A percentile compares a stretch with the other conserved stretches of the same genome.
These are phyloP conservation scores for Zhuliangozyma blackwelliae DNA, from an alignment of 1,139 yeast species.

Conservation along the genomic window DNA sequence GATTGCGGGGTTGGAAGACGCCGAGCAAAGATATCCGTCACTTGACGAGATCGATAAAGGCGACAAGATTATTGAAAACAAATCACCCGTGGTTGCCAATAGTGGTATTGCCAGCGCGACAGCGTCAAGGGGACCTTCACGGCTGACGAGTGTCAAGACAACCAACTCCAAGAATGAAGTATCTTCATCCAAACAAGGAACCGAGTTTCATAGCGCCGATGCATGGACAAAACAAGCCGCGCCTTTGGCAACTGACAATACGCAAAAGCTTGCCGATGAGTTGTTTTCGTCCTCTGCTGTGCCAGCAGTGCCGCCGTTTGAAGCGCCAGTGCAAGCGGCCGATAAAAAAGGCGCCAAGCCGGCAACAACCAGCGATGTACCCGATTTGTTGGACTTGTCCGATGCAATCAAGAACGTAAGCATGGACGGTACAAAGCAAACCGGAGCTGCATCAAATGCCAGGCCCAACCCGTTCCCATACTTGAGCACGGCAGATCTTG, in stretches of 20 bases:
- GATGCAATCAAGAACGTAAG: constrained; percentile 2
- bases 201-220: constrained; percentile 26
- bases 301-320: neutral
- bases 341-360: no score
- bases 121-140: constrained; percentile 2
- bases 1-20: constrained; percentile 35
- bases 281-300: constrained; percentile 19
- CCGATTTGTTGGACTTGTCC: constrained; percentile 6
- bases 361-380: no score
- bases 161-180: neutral
- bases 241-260: constrained; percentile 15
- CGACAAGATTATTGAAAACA: no score
- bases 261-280: constrained; percentile 40
- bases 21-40: constrained; percentile 43
- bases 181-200: no score
- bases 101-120: neutral
- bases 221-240: constrained; percentile 30
- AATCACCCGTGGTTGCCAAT: neutral
- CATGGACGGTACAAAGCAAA: no score
- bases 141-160: constrained; percentile 3
- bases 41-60: constrained; percentile 28
- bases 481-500: constrained; percentile 1
- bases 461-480: constrained; percentile 12
- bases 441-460: neutral
- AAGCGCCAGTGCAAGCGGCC: no score